phyloP scores from a whole-genome alignment of 225 moss, liverwort and hornwort genomes.

The Antitrichia curtipendula region DNA sequence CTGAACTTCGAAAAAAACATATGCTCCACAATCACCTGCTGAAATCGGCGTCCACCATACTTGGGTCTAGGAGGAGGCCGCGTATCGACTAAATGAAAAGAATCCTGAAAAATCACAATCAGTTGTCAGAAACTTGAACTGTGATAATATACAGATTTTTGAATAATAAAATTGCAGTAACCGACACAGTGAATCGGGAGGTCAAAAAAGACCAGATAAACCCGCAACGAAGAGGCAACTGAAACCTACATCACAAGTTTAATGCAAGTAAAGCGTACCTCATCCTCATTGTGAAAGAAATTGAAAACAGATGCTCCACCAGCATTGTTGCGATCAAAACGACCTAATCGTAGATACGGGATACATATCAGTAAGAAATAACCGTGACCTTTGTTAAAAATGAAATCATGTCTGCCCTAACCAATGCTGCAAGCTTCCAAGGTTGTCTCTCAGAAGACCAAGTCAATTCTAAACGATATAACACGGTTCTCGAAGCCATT shows the following conservation, averaged over 20 bases:
- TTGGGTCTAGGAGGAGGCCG: slow-evolving; percentile 95
- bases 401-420: background rate
- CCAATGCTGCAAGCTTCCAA: background rate
- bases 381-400: background rate
- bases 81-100: slow-evolving; percentile 93
- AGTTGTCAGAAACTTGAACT: background rate
- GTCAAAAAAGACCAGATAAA: background rate
- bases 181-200: background rate
- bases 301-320: slow-evolving; percentile 78
- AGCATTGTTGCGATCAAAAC: slow-evolving; percentile 76
- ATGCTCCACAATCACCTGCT: slow-evolving; percentile 46
- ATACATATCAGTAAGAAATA: background rate
- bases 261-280: slow-evolving; percentile 18
- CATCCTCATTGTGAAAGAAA: slow-evolving; percentile 92
- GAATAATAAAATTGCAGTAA: background rate
- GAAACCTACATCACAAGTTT: background rate
- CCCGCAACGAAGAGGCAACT: background rate
- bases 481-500: background rate
- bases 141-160: background rate
- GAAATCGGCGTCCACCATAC: slow-evolving; percentile 93
- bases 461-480: background rate
- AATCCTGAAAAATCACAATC: slow-evolving; percentile 43
- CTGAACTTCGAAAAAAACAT: background rate
- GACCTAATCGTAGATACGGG: slow-evolving; percentile 18
- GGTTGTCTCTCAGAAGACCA: background rate